Conservation (phyloP, 1,139 yeast genomes). For the Lodderomyces metapsilosis region DNA sequence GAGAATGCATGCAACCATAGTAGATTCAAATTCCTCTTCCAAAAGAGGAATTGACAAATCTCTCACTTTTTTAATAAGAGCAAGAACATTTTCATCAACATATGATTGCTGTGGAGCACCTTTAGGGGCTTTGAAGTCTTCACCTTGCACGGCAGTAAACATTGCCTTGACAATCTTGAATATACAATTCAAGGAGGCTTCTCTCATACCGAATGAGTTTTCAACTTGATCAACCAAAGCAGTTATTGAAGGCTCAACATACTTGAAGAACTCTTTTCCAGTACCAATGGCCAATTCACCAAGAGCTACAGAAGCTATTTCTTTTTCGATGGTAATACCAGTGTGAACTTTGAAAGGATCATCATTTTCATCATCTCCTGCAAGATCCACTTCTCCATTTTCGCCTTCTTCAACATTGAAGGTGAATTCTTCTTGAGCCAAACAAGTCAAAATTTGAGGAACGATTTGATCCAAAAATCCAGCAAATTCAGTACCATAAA, state of each 20-base stretch:
- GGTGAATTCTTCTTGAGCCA: conserved; percentile 79
- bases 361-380: conserved; percentile 51
- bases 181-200: conserved; percentile 76
- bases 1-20: conserved; percentile 77
- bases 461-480: conserved; percentile 80
- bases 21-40: conserved; percentile 76
- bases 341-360: conserved; percentile 71
- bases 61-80: conserved; percentile 67
- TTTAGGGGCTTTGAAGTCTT: conserved; percentile 57
- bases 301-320: conserved; percentile 91
- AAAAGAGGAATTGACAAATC: conserved; percentile 60
- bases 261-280: conserved; percentile 74
- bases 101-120: conserved; percentile 70
- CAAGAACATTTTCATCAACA: conserved; percentile 55
- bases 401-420: conserved; percentile 44
- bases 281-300: conserved; percentile 88
- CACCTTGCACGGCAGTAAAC: conserved; percentile 56
- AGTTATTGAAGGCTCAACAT: conserved; percentile 68
- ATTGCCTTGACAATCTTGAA: conserved; percentile 82
- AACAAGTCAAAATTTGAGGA: conserved; percentile 80
- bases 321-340: conserved; percentile 95
- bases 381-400: conserved; percentile 39
- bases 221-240: conserved; percentile 71
- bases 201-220: conserved; percentile 89
- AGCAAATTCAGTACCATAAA: conserved; percentile 86